A percentile compares a stretch with the other conserved stretches of the same genome.
These are phyloP conservation scores for Pichia sp. DNA, from an alignment of 1,139 yeast species.

Conservation along the genomic window DNA sequence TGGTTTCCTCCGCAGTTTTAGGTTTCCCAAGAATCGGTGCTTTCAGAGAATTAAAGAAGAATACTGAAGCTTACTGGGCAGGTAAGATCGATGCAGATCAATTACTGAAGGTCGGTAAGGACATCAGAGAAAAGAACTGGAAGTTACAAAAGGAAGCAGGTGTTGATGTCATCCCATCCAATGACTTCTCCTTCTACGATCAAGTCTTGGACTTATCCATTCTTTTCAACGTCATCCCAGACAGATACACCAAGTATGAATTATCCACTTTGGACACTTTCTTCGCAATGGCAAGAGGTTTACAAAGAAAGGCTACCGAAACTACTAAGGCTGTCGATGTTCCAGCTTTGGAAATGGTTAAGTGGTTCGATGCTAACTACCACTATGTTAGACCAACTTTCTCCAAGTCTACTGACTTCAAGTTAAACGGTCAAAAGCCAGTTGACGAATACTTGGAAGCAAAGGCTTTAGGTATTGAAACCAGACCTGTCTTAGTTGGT, in stretches of 20 bases:
- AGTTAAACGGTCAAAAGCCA: conserved; percentile 94
- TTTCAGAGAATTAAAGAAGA: conserved; percentile 97
- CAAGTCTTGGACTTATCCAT: conserved; percentile 91
- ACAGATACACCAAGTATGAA: conserved; percentile 89
- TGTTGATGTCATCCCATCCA: conserved; percentile 94
- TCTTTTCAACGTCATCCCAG: conserved; percentile 93
- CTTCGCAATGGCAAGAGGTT: conserved; percentile 99
- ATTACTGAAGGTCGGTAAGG: conserved; percentile 87
- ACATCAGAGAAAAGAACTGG: conserved; percentile 95
- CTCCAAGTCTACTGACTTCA: conserved; percentile 91
- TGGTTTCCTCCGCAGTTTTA: conserved; percentile 95
- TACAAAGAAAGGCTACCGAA: conserved; percentile 94
- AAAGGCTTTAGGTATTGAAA: conserved; percentile 88
- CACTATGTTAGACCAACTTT: conserved; percentile 99
- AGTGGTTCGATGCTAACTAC: conserved; percentile 99
- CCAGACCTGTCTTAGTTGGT: conserved; percentile 96
- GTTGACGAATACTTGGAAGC: conserved; percentile 98
- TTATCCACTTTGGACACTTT: conserved; percentile 86
- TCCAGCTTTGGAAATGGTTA: conserved; percentile 99
- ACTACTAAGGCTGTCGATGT: conserved; percentile 89
- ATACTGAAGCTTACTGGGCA: conserved; percentile 98
- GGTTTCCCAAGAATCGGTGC: conserved; percentile 99
- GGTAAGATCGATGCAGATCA: conserved; percentile 88
- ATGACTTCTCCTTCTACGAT: conserved; percentile 97
- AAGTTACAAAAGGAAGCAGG: conserved; percentile 96